Percentiles rank a stretch among this genome's conserved stretches.
Conservation (phyloP, 257 asterid species). For the Solanum pennellii region DNA sequence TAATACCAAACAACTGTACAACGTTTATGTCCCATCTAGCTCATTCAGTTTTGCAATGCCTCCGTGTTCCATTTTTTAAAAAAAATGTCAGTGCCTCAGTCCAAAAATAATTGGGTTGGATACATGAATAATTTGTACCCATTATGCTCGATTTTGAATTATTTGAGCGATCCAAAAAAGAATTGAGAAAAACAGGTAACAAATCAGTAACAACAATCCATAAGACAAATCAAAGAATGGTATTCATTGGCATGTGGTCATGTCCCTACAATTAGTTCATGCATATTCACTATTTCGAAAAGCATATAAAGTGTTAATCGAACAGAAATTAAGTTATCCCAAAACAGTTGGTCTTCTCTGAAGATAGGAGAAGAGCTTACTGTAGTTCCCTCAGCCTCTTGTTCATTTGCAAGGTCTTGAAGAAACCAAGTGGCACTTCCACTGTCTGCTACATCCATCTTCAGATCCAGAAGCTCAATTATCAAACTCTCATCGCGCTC, state of each 20-base stretch:
- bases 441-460: slow-evolving; percentile 59
- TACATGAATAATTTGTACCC: background rate
- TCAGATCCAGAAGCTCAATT: slow-evolving; percentile 74
- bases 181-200: background rate
- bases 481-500: slow-evolving; percentile 85
- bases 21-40: background rate
- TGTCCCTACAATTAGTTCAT: background rate
- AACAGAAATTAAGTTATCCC: background rate
- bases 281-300: background rate
- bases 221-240: background rate
- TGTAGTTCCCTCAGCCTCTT: slow-evolving; percentile 74
- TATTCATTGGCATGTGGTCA: background rate
- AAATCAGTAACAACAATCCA: background rate
- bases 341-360: background rate
- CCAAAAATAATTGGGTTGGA: background rate
- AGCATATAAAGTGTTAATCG: background rate
- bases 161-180: background rate
- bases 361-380: slow-evolving; percentile 13
- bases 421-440: slow-evolving; percentile 94
- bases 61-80: background rate
- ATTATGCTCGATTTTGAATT: background rate
- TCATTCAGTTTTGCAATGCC: background rate
- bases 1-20: background rate
- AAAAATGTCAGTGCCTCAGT: background rate
- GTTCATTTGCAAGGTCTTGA: slow-evolving; percentile 86